Percentiles rank a stretch among this genome's conserved stretches.
Evolutionary conservation across 192 early-diverging fungal genomes (phyloP).

Genomic region (Mortierella alpina): DNA sequence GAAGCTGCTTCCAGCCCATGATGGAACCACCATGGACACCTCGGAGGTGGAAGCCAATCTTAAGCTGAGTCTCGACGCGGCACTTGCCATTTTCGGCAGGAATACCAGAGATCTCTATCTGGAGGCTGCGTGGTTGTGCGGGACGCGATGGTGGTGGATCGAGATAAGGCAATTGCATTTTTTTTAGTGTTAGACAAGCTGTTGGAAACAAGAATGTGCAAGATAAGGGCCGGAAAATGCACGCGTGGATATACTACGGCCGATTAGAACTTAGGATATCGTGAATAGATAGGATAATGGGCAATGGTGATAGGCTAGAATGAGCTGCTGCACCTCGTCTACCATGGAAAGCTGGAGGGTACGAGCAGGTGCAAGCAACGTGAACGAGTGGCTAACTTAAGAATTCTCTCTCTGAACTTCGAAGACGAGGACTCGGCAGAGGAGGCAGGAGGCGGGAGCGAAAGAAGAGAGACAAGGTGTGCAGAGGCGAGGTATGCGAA

Average conservation of each 20-base stretch:
- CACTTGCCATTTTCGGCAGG: conserved; percentile 66
- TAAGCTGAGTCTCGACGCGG: conserved; percentile 88
- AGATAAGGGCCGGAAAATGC: background rate
- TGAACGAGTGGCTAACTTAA: no score
- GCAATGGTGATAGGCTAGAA: no score
- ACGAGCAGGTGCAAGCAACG: no score
- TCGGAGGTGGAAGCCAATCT: conserved; percentile 76
- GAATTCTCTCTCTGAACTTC: no score
- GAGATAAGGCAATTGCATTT: conserved; percentile 26
- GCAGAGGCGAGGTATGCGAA: background rate
- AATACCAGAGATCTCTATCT: conserved; percentile 51
- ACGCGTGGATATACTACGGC: no score
- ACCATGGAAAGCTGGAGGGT: no score
- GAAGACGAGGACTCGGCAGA: no score
- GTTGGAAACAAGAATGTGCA: background rate
- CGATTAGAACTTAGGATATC: no score
- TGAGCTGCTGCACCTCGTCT: no score
- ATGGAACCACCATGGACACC: conserved; percentile 63
- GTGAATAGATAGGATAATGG: no score
- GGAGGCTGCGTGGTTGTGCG: background rate
- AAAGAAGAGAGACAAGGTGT: background rate
- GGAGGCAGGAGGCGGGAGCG: no score
- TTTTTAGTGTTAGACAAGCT: background rate
- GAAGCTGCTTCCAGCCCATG: conserved; percentile 74
- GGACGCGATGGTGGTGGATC: conserved; percentile 2